Evolutionary conservation across 2,329 filamentous ascomycete genomes (phyloP), one percentile per base, ranked within the genome.

Genomic region (Colletotrichum lindemuthianum): DNA sequence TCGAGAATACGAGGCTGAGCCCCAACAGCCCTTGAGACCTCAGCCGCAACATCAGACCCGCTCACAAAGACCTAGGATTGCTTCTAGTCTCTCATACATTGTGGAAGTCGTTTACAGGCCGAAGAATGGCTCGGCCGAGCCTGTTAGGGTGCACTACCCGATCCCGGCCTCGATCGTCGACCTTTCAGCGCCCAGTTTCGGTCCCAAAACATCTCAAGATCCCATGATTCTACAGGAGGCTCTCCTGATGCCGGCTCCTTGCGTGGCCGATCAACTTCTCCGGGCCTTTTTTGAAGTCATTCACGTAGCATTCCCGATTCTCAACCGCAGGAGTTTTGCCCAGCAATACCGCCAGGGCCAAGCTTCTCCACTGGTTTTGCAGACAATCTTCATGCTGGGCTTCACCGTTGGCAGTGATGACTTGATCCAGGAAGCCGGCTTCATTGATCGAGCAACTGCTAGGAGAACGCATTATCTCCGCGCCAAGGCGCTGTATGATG

Each of bases 401-500:
- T 59, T 64, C 11, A 64, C 57, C 1, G 60, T 64, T 12, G 51
- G 55, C 9, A 49, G 49, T n/a, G 56, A 64, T 6, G n/a, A 15
- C 11, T 54, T 63, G 1, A 13, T 66, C 4, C 33, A 59, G 15
- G 41, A 15, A 36, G 59, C 33, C 13, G 59, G 63, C 37, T 66
- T 63, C 34, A 51, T 3, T 6, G 59, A 66, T 40, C 37, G 63
- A 15, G 48, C 32, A 5, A 52, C 36, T 0, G 63, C 63, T 8
- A 58, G 63, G 9, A 51, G 39, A 15, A 63, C 59, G 10, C 24
- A 55, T 36, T 66, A 63, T 24, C 47, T 36, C 6, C 47, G 59
- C 5, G 59, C 54, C 4, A 66, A 66, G 53, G 47, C 59, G 3
- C 33, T 66, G 5, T 66, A 66, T 11, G 63, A 66, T 45, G 49